Conservation (phyloP, 148 eudicot species). For the Rhododendron simsii region DNA sequence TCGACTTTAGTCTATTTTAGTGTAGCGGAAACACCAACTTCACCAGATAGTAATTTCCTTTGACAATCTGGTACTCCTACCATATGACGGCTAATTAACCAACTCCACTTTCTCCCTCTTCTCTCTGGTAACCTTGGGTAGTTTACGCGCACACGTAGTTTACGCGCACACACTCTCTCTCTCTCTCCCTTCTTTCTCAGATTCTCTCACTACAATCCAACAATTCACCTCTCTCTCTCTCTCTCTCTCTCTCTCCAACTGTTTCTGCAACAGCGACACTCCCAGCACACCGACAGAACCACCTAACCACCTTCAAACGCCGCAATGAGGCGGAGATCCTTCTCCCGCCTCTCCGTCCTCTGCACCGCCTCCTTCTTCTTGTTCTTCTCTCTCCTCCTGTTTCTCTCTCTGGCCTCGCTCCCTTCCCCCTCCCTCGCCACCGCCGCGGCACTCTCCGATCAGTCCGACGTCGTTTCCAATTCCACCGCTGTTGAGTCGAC, state of each 20-base stretch:
- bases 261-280: conserved; percentile 2
- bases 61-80: no score
- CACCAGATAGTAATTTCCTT: no score
- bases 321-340: conserved; percentile 20
- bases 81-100: no score
- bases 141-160: no score
- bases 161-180: background rate
- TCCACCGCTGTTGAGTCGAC: conserved; percentile 1
- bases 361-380: background rate
- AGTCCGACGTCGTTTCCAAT: conserved; percentile 15
- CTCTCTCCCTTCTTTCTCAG: background rate
- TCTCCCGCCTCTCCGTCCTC: conserved; percentile 6
- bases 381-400: conserved; percentile 12
- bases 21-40: no score
- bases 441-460: conserved; percentile 6
- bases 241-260: background rate
- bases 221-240: no score
- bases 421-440: conserved; percentile 13
- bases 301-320: background rate
- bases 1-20: no score
- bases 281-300: background rate
- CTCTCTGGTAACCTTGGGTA: no score
- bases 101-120: no score
- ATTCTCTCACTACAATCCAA: no score
- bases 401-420: conserved; percentile 5